Base-by-base conservation (phyloP, 1,284 basidiomycete genomes). In the Cryptococcus jaspeensis region DNA sequence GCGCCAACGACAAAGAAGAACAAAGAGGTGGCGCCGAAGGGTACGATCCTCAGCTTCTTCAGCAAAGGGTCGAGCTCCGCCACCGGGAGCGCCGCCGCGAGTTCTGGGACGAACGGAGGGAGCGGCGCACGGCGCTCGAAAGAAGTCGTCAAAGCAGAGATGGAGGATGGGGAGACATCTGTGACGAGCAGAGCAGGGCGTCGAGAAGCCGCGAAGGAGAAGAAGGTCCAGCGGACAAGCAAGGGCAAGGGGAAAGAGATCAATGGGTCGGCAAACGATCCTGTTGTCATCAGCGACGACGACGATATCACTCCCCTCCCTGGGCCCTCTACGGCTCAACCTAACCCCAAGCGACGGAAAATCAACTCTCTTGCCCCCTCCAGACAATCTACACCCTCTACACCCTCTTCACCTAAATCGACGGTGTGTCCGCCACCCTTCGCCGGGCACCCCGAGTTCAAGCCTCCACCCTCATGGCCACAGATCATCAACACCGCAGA, bases 401-500 rank as follows among this genome's bases (percentile, higher is more conserved):
- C 12, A 39, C 47, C 35, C 8, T 35, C 50, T 5, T n/a, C 47
- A n/a, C 32, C 37, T 18, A 15, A 23, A 23, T 1, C n/a, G 42
- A 36, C 32, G 25, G 22, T 20, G 16, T 32, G 39, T 32, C 47
- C 53, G 20, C 52, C 62, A 13, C 52, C 61, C 2, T 63, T 69
- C 25, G 60, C 60, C 13, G 51, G 55, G 25, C 36, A 62, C 23
- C 63, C 66, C 1, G 59, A 56, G 7, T 71, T 68, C 53, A 53
- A 59, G 18, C 58, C 66, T 2, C 67, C 67, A 0, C 13, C 56
- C 2, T 60, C 59, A 5, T 73, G 71, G 71, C 71, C 70, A 12
- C 52, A 67, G 12, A 64, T 72, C 46, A 61, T 73, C 58, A 67
- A 67, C 45, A 69, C 67, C 22, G 64, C 59, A 8, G 60, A 56